Percentiles rank a stretch among this genome's conserved stretches.
Evolutionary conservation across 805 yeast species (phyloP).

Genomic region (Candida methanosorbosa): DNA sequence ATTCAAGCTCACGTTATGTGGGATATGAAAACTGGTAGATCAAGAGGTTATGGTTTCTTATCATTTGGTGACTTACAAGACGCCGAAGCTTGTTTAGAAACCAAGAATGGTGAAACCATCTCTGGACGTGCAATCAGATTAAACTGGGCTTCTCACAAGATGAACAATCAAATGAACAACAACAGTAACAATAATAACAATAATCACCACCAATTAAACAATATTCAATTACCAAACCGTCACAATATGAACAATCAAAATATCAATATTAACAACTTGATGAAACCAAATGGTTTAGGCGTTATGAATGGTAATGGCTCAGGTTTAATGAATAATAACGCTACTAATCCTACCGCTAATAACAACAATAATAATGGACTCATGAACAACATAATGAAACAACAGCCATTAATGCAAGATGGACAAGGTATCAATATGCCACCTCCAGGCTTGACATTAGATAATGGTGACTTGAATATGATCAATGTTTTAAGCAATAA

Average conservation of each 20-base stretch:
- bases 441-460: background rate
- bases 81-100: constrained; percentile 63
- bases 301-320: too few species aligned
- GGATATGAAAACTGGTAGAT: constrained; percentile 92
- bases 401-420: too few species aligned
- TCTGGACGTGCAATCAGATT: constrained; percentile 74
- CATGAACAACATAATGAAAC: too few species aligned
- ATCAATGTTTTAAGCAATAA: background rate
- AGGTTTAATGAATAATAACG: too few species aligned
- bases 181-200: background rate
- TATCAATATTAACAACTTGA: constrained; percentile 9
- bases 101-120: constrained; percentile 67
- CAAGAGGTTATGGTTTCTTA: constrained; percentile 88
- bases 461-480: too few species aligned
- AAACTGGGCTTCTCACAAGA: constrained; percentile 80
- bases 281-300: too few species aligned
- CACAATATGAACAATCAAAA: constrained; percentile 10
- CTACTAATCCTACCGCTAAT: too few species aligned
- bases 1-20: constrained; percentile 91
- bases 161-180: constrained; percentile 6
- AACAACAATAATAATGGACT: too few species aligned
- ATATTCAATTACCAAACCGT: background rate
- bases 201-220: constrained; percentile 6
- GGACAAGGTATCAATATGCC: too few species aligned
- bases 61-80: constrained; percentile 59